Percentiles rank a stretch among this genome's conserved stretches.
Evolutionary conservation across 176 grass and related monocot genomes (phyloP).

Genomic region (Sorghum bicolor): DNA sequence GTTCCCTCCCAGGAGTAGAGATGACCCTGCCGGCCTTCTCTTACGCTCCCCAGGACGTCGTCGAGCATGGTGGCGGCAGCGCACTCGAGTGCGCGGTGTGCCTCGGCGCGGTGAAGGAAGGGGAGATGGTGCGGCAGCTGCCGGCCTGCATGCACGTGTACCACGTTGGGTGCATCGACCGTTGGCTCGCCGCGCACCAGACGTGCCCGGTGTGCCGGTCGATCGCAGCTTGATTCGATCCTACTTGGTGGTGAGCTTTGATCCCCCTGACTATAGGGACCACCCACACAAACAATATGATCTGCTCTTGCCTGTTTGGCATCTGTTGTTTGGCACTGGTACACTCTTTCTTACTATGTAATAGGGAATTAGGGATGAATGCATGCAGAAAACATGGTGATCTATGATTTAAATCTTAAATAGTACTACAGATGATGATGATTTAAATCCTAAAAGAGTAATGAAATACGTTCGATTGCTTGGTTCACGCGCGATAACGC

Average conservation of each 20-base stretch:
- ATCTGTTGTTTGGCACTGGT: background rate
- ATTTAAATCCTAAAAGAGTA: too few relatives aligned
- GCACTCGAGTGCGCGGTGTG: conserved; percentile 32
- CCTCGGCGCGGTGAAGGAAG: conserved; percentile 22
- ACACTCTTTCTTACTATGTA: background rate
- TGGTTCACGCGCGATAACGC: too few relatives aligned
- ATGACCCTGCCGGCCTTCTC: background rate
- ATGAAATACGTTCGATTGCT: too few relatives aligned
- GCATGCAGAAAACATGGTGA: too few relatives aligned
- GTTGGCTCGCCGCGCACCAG: conserved; percentile 21
- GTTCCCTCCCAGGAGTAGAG: background rate
- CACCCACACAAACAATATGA: background rate
- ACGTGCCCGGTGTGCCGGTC: conserved; percentile 40
- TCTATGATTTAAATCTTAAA: too few relatives aligned
- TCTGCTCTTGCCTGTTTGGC: background rate
- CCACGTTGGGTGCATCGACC: conserved; percentile 43
- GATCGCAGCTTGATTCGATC: background rate
- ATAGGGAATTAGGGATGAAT: background rate
- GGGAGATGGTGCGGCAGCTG: conserved; percentile 44
- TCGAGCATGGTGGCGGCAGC: background rate
- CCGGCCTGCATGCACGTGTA: conserved; percentile 31
- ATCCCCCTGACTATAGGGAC: background rate
- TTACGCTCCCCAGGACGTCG: background rate
- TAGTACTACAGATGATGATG: too few relatives aligned
- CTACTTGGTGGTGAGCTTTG: background rate